Evolutionary conservation across 2,329 filamentous ascomycete species (phyloP).

Genomic region (Verticillium zaregamsianum): DNA sequence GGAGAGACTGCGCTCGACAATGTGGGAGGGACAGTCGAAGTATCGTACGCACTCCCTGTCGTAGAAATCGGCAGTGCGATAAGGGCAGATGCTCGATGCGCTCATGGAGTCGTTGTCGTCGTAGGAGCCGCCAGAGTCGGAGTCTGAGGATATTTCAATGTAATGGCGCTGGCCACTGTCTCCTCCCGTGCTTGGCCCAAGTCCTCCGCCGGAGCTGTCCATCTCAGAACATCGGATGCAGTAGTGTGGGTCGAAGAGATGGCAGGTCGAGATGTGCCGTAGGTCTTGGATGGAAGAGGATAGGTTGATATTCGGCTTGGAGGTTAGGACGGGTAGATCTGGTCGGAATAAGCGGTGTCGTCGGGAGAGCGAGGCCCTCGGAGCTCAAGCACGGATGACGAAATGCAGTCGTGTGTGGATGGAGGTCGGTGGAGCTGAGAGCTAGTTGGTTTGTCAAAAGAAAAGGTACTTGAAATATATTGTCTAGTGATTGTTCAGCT

Average conservation of each 20-base stretch:
- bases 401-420: constrained; percentile 8
- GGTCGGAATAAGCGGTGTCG: neutral
- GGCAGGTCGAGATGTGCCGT: neutral
- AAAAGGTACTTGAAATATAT: neutral
- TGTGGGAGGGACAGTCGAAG: constrained; percentile 45
- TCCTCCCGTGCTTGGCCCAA: constrained; percentile 15
- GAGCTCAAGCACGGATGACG: constrained; percentile 5
- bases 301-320: neutral
- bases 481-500: neutral
- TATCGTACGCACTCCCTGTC: constrained; percentile 42
- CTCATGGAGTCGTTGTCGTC: constrained; percentile 24
- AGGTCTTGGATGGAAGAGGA: neutral
- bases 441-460: neutral
- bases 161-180: constrained; percentile 12
- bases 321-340: neutral
- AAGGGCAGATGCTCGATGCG: constrained; percentile 26
- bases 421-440: neutral
- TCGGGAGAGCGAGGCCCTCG: constrained; percentile 1
- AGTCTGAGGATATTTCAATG: constrained; percentile 17
- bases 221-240: constrained; percentile 22
- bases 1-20: constrained; percentile 32
- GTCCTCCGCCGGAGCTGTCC: constrained; percentile 25
- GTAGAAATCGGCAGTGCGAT: constrained; percentile 31
- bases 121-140: constrained; percentile 31
- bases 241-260: neutral